Evolutionary conservation across 805 yeast genomes (phyloP), one percentile per base, ranked within the genome.

Genomic region (Kluyveromyces starmeri): DNA sequence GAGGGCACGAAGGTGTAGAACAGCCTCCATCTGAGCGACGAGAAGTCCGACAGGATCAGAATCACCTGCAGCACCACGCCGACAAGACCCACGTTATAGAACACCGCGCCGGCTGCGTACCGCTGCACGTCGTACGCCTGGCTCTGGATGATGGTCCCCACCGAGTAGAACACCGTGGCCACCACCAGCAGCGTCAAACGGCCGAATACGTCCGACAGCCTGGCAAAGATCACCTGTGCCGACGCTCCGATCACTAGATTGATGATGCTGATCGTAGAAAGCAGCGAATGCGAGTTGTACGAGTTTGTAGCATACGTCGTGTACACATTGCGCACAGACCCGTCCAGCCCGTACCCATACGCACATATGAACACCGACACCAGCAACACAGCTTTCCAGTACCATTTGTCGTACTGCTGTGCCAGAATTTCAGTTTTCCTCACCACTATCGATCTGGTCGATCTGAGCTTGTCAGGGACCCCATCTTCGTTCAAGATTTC

Each of bases 1-100:
- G 83, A 73, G 15, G 88, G 84, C 24, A 76, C 60, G 44, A 76
- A 75, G 22, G 79, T 72, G 44, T 66, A 70, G 32, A 73, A 64
- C 46, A 81, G 65, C 63, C 89, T 73, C 80, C 85, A 78, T 53
- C 73, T 77, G 47, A 80, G 64, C 41, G 68, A 64, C 7, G 88
- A 77, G 50, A 73, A 65, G 55, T 81, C 92, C 2, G 83, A 75
- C 39, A 74, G 53, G 28, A 79, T 62, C 22, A 80, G 58, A 44
- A 75, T 68, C 26, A 78, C 51, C 31, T 77, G 55, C 36, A 81
- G 60, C 21, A 73, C 61, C 16, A 75, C 65, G 40, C 88, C 85
- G 18, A 79, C 71, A 53, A 73, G 79, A n/a, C 92, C 79, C 35
- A 55, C 42, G 37, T 58, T 56, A 37, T 61, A 64, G 24, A 64